Base-by-base conservation (phyloP, 139 green algal genomes). In the Haematococcus lacustris region DNA sequence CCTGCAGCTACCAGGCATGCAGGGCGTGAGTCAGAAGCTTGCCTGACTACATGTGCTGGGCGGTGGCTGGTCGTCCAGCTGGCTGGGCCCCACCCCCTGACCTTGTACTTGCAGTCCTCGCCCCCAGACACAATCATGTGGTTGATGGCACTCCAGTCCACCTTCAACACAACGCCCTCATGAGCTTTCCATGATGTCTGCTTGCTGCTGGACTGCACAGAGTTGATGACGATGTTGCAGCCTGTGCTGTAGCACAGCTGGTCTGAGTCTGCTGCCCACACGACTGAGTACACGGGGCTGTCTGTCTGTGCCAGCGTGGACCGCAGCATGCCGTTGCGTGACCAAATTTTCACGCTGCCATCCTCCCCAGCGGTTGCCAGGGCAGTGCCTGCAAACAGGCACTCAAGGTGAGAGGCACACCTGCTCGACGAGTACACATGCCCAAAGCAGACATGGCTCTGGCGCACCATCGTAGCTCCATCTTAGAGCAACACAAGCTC, bases 41-140 rank as follows among this genome's bases (percentile, higher is more conserved):
- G n/a, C n/a, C n/a, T n/a, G n/a, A n/a, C n/a, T n/a, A n/a, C n/a
- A n/a, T n/a, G n/a, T n/a, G n/a, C n/a, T n/a, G n/a, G n/a, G n/a
- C n/a, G n/a, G n/a, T n/a, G n/a, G n/a, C n/a, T n/a, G n/a, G n/a
- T n/a, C n/a, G n/a, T n/a, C n/a, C n/a, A n/a, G n/a, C n/a, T n/a
- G n/a, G n/a, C n/a, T n/a, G n/a, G n/a, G n/a, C n/a, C n/a, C n/a
- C n/a, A n/a, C n/a, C n/a, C n/a, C 5, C 66, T 78, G 43, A 93
- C 86, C 86, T 91, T 83, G 79, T 92, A 96, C 47, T 79, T 85
- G 77, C 88, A 90, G 82, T 94, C 90, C 71, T 96, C 90, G 1
- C 87, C 89, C 0, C 85, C 89, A 13, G 80, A 85, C 6, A 93
- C 83, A 30, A 96, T 88, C 17, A 89, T 76, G 61, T 83, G 69